These are phyloP conservation scores for Colletotrichum coccodes DNA, from an alignment of 2,329 filamentous ascomycete species.

Conservation along the genomic window DNA sequence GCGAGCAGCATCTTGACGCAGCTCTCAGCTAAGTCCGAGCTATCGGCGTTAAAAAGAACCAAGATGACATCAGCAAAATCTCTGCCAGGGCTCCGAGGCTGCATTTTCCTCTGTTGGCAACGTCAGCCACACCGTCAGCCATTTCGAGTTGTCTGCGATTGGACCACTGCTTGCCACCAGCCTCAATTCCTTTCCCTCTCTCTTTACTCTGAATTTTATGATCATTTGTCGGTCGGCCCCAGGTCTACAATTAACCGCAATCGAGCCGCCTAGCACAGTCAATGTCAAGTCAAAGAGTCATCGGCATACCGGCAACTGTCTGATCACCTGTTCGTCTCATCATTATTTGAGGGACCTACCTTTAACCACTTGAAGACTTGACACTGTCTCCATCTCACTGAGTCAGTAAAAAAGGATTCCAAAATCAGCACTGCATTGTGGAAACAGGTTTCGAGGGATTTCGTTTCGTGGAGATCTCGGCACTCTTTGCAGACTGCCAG, in stretches of 20 bases:
- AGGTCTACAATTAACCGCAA: not conserved
- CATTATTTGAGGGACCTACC: not conserved
- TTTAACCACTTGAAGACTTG: not conserved
- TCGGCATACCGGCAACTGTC: not conserved
- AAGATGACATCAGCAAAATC: constrained; percentile 25
- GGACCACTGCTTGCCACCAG: not conserved
- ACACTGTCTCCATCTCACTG: not conserved
- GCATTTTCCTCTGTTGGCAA: not conserved
- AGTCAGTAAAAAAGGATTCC: no score
- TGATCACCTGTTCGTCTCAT: not conserved
- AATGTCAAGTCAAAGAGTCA: not conserved
- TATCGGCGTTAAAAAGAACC: not conserved
- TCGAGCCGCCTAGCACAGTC: not conserved
- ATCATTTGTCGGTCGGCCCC: not conserved
- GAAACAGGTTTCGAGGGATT: no score
- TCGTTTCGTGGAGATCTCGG: no score
- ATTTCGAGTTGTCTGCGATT: not conserved
- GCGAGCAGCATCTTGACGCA: no score
- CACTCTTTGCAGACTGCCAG: no score
- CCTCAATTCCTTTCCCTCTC: not conserved
- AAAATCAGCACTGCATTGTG: no score
- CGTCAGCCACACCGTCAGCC: constrained; percentile 14
- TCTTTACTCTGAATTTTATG: no score
- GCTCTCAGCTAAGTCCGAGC: not conserved
- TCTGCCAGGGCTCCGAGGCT: not conserved